These are phyloP conservation scores for Tagetes erecta DNA, from an alignment of 129 eudicot genomes.

Conservation along the genomic window DNA sequence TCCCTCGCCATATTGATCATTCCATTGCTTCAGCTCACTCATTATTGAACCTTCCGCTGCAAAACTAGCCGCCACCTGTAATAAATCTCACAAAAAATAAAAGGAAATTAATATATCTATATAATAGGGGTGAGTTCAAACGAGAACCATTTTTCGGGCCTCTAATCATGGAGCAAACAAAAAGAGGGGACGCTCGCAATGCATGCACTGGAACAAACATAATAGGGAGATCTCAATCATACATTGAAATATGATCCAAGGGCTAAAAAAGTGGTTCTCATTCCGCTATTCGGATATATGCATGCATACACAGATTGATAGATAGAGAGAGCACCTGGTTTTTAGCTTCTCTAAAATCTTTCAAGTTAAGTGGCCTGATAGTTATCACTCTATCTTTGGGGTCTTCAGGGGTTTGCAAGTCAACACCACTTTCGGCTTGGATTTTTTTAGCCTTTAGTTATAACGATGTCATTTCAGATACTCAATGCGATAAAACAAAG, in stretches of 20 bases:
- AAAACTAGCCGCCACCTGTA: slow-evolving; percentile 96
- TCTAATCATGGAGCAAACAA: slow-evolving; percentile 5
- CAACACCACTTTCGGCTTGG: slow-evolving; percentile 44
- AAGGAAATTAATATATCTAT: slow-evolving; percentile 1
- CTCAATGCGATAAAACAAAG: neutral
- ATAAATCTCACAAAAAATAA: neutral
- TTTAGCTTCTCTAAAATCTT: slow-evolving; percentile 79
- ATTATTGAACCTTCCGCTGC: slow-evolving; percentile 81
- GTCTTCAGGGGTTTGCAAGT: slow-evolving; percentile 24
- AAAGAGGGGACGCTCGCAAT: neutral
- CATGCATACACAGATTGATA: neutral
- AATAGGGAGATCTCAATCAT: neutral
- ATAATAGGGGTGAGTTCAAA: neutral
- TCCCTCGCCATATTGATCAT: slow-evolving; percentile 86
- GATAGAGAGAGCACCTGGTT: slow-evolving; percentile 53
- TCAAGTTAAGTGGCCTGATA: slow-evolving; percentile 82
- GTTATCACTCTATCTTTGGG: slow-evolving; percentile 55
- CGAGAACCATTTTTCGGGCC: neutral
- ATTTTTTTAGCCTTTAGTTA: slow-evolving; percentile 55
- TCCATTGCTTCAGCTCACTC: slow-evolving; percentile 95
- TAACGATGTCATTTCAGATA: slow-evolving; percentile 1
- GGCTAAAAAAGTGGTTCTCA: neutral
- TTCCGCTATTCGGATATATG: neutral
- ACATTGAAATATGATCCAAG: slow-evolving; percentile 3
- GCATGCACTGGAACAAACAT: neutral